These are phyloP conservation scores for Kodamaea restingae DNA, from an alignment of 805 yeast species.

Conservation along the genomic window DNA sequence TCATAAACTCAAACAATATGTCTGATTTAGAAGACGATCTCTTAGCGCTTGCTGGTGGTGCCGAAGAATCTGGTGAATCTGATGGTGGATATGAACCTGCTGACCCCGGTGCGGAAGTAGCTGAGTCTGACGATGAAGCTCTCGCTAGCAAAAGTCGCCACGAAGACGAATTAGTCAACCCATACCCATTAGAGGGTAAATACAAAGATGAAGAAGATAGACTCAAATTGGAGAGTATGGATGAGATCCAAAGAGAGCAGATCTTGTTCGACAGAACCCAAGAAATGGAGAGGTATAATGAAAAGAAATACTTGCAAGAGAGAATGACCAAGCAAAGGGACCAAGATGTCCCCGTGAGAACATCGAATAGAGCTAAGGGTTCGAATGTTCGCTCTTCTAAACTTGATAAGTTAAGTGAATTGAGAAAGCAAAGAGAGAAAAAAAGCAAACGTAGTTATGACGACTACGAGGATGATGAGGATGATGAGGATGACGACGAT, in stretches of 20 bases:
- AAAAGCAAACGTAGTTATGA: conserved; percentile 37
- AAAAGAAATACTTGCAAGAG: conserved; percentile 75
- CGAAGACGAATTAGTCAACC: conserved; percentile 48
- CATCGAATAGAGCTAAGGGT: conserved; percentile 28
- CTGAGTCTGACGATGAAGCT: conserved; percentile 20
- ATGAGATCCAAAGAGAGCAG: conserved; percentile 90
- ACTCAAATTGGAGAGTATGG: conserved; percentile 60
- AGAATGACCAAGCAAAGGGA: conserved; percentile 61
- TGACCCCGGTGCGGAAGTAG: conserved; percentile 23
- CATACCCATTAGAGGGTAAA: conserved; percentile 92
- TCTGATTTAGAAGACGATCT: conserved; percentile 91
- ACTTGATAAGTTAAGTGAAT: conserved; percentile 60
- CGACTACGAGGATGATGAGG: conserved; percentile 14
- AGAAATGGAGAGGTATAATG: conserved; percentile 84
- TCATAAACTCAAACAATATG: conserved; percentile 38
- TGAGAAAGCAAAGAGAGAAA: conserved; percentile 72
- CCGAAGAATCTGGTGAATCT: conserved; percentile 46
- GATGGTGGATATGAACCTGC: conserved; percentile 30
- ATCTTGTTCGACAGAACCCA: conserved; percentile 89
- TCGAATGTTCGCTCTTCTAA: conserved; percentile 34
- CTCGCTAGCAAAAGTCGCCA: conserved; percentile 15
- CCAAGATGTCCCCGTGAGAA: conserved; percentile 31
- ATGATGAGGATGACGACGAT: conserved; percentile 20
- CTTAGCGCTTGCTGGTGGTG: conserved; percentile 72
- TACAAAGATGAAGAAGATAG: conserved; percentile 81